Evolutionary conservation across 352 stramenopile genomes (phyloP).

Genomic region (Pythium pyrilobum): DNA sequence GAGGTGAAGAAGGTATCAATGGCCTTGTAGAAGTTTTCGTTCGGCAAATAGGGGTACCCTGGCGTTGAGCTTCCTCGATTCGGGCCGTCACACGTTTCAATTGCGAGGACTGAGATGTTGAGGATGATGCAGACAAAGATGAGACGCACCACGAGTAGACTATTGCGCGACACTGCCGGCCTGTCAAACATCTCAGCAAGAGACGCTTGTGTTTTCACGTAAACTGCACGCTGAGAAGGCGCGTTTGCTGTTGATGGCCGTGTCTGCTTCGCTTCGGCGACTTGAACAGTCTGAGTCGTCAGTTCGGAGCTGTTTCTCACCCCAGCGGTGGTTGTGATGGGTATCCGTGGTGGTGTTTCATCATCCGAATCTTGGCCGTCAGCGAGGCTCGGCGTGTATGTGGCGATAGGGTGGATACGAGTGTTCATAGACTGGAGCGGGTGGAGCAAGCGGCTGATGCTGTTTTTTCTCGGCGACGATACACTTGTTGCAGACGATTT

Average conservation of each 20-base stretch:
- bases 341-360: not conserved
- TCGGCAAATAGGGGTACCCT: slow-evolving; percentile 48
- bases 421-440: not conserved
- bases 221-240: slow-evolving; percentile 11
- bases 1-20: slow-evolving; percentile 36
- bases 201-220: slow-evolving; percentile 27
- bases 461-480: slow-evolving; percentile 4
- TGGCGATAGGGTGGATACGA: slow-evolving; percentile 11
- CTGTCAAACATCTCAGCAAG: slow-evolving; percentile 38
- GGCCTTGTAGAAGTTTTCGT: slow-evolving; percentile 25
- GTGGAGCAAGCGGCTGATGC: slow-evolving; percentile 4
- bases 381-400: slow-evolving; percentile 1
- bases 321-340: not conserved
- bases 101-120: slow-evolving; percentile 38
- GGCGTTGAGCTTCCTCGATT: slow-evolving; percentile 49
- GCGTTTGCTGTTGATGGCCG: not conserved
- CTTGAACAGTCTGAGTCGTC: slow-evolving; percentile 1
- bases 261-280: not conserved
- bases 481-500: not conserved
- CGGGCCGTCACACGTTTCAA: slow-evolving; percentile 58
- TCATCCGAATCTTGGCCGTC: not conserved
- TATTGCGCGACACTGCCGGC: slow-evolving; percentile 28
- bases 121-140: slow-evolving; percentile 54
- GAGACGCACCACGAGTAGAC: slow-evolving; percentile 30
- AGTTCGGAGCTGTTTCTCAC: not conserved